Conservation (phyloP, 2,329 filamentous ascomycete genomes). For the Cadophora gregata region DNA sequence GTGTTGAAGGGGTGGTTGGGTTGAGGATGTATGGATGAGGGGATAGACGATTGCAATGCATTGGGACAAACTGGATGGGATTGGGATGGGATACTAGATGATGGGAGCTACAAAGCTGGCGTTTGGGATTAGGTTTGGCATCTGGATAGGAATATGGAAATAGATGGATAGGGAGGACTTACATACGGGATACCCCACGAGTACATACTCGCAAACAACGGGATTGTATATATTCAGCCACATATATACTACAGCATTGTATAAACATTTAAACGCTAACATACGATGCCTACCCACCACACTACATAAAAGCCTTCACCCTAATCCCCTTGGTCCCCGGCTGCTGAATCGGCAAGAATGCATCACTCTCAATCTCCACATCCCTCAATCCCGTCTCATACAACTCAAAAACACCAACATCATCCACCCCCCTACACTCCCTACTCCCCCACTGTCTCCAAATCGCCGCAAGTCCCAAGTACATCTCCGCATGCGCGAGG, state of each 20-base stretch:
- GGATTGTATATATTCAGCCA: background rate
- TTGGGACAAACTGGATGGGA: background rate
- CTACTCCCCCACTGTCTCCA: constrained; percentile 29
- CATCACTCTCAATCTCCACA: constrained; percentile 34
- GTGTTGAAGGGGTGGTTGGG: background rate
- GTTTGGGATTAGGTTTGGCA: background rate
- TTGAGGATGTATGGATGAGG: background rate
- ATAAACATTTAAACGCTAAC: no score
- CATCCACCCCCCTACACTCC: constrained; percentile 32
- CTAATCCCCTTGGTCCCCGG: constrained; percentile 26
- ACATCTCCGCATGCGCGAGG: constrained; percentile 30
- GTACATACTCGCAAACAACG: background rate
- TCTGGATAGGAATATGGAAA: background rate
- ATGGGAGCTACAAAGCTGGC: constrained; percentile 11
- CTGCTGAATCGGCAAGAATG: constrained; percentile 24
- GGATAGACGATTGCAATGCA: background rate
- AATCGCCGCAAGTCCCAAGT: constrained; percentile 24
- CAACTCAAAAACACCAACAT: constrained; percentile 36
- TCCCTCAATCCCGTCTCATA: constrained; percentile 39
- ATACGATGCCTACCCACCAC: background rate
- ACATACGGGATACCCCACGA: background rate
- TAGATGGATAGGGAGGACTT: background rate
- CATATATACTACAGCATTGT: background rate
- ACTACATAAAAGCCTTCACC: constrained; percentile 18
- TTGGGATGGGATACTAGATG: background rate